Conservation (phyloP, 1,284 basidiomycete genomes). For the Trichosporon sp. region DNA sequence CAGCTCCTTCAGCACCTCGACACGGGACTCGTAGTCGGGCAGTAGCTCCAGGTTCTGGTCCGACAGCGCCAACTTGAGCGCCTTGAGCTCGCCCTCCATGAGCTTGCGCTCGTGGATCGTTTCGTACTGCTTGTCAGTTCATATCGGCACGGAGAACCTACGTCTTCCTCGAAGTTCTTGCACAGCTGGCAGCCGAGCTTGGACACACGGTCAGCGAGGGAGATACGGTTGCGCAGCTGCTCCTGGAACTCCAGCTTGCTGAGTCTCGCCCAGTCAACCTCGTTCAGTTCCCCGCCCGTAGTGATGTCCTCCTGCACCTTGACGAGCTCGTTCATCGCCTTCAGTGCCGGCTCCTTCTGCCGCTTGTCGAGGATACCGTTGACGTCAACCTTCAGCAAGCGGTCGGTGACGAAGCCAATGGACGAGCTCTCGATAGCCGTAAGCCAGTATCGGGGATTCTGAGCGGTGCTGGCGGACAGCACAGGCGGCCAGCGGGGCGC, state of each 20-base stretch:
- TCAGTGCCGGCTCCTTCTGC: constrained; percentile 58
- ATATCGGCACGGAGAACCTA: constrained; percentile 54
- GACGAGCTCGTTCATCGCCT: constrained; percentile 58
- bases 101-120: constrained; percentile 73
- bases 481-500: constrained; percentile 75
- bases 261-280: constrained; percentile 82
- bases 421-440: constrained; percentile 70
- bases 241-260: constrained; percentile 93
- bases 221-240: constrained; percentile 66
- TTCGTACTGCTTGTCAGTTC: constrained; percentile 64
- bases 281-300: constrained; percentile 62
- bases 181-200: constrained; percentile 64
- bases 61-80: constrained; percentile 77
- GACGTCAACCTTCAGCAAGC: constrained; percentile 72
- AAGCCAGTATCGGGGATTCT: constrained; percentile 71
- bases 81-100: constrained; percentile 71
- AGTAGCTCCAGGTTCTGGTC: constrained; percentile 96
- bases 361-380: constrained; percentile 63
- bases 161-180: constrained; percentile 68
- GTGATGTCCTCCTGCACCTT: constrained; percentile 62
- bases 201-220: constrained; percentile 59
- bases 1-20: constrained; percentile 86
- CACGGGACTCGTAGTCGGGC: constrained; percentile 94
- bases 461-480: constrained; percentile 60
- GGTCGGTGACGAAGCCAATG: constrained; percentile 74